These are phyloP conservation scores for Oxyria digyna DNA, from an alignment of 148 eudicot genomes.

Conservation along the genomic window DNA sequence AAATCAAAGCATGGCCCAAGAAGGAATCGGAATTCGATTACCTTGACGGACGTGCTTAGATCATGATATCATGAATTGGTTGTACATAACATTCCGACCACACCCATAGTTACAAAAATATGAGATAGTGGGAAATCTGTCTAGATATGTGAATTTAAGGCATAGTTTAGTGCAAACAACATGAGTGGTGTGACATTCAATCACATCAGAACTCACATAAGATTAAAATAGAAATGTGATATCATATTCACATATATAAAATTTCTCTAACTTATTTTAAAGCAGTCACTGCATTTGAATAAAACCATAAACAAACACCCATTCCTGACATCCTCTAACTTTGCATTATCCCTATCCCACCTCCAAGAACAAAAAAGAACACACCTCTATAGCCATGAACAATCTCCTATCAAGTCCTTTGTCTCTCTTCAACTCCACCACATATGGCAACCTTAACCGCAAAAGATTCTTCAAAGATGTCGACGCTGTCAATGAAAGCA, in stretches of 20 bases:
- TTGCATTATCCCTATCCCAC: not conserved
- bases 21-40: too few relatives aligned
- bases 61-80: too few relatives aligned
- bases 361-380: not conserved
- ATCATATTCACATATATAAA: too few relatives aligned
- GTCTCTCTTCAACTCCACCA: slow-evolving; percentile 12
- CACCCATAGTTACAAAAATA: too few relatives aligned
- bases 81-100: too few relatives aligned
- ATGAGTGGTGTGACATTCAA: too few relatives aligned
- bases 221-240: too few relatives aligned
- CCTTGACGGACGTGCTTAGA: too few relatives aligned
- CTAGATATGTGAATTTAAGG: too few relatives aligned
- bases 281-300: not conserved
- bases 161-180: too few relatives aligned
- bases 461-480: slow-evolving; percentile 73
- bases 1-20: too few relatives aligned
- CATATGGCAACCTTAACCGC: slow-evolving; percentile 29
- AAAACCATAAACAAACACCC: not conserved
- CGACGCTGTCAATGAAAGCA: slow-evolving; percentile 45
- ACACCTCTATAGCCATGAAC: slow-evolving; percentile 21
- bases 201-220: not conserved
- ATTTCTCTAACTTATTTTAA: not conserved
- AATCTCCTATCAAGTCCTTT: slow-evolving; percentile 20
- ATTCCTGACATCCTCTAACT: not conserved
- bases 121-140: too few relatives aligned